phyloP scores from a whole-genome alignment of 148 eudicot genomes.

The Oxyria digyna region DNA sequence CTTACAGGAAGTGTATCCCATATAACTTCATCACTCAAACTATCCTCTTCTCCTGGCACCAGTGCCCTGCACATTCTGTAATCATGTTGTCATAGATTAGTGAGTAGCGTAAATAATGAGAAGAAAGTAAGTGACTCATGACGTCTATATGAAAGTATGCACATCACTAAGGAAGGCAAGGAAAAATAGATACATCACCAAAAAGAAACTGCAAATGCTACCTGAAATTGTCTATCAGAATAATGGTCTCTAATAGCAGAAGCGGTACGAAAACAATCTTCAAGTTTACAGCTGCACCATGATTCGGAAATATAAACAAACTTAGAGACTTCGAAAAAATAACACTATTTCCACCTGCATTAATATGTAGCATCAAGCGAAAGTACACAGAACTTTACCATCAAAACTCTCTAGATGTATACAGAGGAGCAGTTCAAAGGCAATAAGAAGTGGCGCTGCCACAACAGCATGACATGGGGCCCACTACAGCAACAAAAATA shows the following conservation, averaged over 20 bases:
- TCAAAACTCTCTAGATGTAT: slow-evolving; percentile 38
- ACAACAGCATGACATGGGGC: slow-evolving; percentile 94
- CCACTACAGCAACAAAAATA: slow-evolving; percentile 44
- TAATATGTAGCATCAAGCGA: background rate
- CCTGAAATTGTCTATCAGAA: slow-evolving; percentile 93
- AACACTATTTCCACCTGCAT: background rate
- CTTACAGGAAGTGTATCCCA: slow-evolving; percentile 99
- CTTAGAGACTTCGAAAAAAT: background rate
- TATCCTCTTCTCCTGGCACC: slow-evolving; percentile 91
- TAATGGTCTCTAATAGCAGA: slow-evolving; percentile 55
- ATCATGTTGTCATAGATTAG: background rate
- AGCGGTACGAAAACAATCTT: slow-evolving; percentile 82
- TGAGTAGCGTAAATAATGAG: background rate
- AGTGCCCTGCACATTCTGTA: slow-evolving; percentile 94
- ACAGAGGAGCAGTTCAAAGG: slow-evolving; percentile 91
- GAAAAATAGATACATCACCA: background rate
- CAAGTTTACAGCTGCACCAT: slow-evolving; percentile 46
- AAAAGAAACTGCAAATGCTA: slow-evolving; percentile 12
- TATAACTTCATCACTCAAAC: slow-evolving; percentile 80
- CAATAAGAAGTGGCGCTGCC: slow-evolving; percentile 78
- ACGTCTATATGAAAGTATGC: background rate
- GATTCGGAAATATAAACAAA: too few relatives aligned
- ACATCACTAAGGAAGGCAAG: background rate
- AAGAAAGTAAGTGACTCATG: background rate
- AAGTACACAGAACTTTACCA: slow-evolving; percentile 33